Percentiles rank a stretch among this genome's conserved stretches.
Conservation (phyloP, 306 rosid genomes). For the Nissolia schottii region DNA sequence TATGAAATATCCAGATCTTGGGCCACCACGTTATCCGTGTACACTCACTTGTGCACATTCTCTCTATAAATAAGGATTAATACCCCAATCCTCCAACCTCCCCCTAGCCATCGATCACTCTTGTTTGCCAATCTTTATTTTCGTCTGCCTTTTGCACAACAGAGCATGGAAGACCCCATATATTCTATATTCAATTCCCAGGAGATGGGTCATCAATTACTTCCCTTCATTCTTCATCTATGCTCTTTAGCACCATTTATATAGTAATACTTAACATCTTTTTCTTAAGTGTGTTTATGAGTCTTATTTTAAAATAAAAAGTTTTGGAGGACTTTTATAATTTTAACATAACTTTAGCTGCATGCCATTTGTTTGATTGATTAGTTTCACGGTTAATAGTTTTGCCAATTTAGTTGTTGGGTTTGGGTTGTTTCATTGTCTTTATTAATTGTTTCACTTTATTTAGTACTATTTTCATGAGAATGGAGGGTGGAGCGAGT, state of each 20-base stretch:
- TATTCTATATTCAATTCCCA: conserved; percentile 36
- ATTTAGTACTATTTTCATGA: background rate
- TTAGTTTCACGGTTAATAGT: background rate
- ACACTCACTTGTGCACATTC: conserved; percentile 10
- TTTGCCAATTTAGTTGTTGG: background rate
- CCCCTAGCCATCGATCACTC: background rate
- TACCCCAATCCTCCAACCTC: conserved; percentile 15
- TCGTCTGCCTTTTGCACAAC: background rate
- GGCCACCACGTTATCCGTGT: conserved; percentile 14
- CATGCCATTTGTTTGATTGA: background rate
- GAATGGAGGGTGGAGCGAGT: background rate
- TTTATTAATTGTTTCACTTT: background rate
- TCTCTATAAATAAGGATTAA: conserved; percentile 42
- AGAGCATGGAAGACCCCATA: conserved; percentile 51
- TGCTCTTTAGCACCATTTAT: conserved; percentile 8
- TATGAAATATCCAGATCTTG: conserved; percentile 37
- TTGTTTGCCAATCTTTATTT: conserved; percentile 3
- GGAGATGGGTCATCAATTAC: conserved; percentile 56
- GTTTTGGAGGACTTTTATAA: too few species aligned
- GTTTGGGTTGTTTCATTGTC: background rate
- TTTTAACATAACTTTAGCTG: too few species aligned
- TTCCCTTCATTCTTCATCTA: background rate
- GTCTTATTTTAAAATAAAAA: background rate
- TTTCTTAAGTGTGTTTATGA: too few species aligned
- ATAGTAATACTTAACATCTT: background rate